Evolutionary conservation across 345 rosid genomes (phyloP).

Genomic region (Brassica carinata): DNA sequence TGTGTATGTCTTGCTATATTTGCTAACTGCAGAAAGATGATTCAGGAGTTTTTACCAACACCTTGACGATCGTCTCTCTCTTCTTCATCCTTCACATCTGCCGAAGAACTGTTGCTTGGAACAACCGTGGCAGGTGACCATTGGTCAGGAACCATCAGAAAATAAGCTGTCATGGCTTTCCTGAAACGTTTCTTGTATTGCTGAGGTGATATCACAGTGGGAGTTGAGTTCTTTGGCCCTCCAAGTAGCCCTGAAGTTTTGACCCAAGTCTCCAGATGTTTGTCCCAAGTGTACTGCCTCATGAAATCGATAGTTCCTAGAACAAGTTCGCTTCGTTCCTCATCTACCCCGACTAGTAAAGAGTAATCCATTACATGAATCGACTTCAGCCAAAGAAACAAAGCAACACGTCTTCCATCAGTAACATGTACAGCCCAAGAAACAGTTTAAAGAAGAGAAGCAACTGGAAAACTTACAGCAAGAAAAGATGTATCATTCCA

Average conservation of each 20-base stretch:
- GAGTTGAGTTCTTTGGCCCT: conserved; percentile 65
- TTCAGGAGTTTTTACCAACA: conserved; percentile 28
- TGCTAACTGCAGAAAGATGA: conserved; percentile 14
- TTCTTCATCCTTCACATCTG: conserved; percentile 36
- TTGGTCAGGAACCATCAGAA: conserved; percentile 94
- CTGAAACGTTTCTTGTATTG: conserved; percentile 90
- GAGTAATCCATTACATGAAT: conserved; percentile 97
- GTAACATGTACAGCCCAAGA: conserved; percentile 15
- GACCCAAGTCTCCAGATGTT: conserved; percentile 96
- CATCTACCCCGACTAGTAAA: conserved; percentile 82
- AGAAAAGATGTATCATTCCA: conserved; percentile 98
- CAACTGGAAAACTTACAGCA: conserved; percentile 62
- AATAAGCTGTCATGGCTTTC: conserved; percentile 92
- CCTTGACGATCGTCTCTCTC: conserved; percentile 32
- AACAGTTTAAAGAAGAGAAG: no score
- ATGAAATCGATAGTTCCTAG: conserved; percentile 91
- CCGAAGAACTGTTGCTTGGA: conserved; percentile 32
- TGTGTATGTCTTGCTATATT: conserved; percentile 13
- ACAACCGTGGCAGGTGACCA: conserved; percentile 56
- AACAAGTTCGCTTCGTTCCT: conserved; percentile 76
- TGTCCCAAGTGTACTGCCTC: conserved; percentile 99
- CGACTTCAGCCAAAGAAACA: conserved; percentile 50
- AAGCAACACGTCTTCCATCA: conserved; percentile 20
- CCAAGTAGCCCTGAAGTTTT: conserved; percentile 82
- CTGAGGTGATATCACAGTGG: conserved; percentile 91